Evolutionary conservation across 257 asterid species (phyloP).

Genomic region (Fraxinus pennsylvanica): DNA sequence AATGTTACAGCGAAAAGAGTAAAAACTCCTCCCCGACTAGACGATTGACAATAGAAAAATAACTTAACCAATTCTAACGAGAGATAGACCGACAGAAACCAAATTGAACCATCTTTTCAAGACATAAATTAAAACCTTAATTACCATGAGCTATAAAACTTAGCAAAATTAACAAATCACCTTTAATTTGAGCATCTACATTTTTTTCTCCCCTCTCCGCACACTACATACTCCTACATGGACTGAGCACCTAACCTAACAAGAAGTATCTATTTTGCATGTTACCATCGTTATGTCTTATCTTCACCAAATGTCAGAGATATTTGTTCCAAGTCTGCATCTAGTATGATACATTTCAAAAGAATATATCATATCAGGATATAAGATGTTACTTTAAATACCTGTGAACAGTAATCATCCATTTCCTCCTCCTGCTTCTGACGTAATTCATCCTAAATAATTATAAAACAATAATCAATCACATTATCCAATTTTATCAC

Average conservation of each 20-base stretch:
- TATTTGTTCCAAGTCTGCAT: slow-evolving; percentile 4
- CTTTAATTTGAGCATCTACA: neutral
- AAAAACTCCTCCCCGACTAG: neutral
- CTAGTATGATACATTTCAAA: slow-evolving; percentile 2
- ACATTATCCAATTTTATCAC: slow-evolving; percentile 11
- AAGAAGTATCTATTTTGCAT: neutral
- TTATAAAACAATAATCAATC: slow-evolving; percentile 23
- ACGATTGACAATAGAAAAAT: neutral
- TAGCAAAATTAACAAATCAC: neutral
- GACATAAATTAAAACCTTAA: neutral
- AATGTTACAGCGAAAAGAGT: neutral
- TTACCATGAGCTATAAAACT: neutral
- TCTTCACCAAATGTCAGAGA: neutral
- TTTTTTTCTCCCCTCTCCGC: neutral
- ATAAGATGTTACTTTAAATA: slow-evolving; percentile 30
- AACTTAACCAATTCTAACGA: neutral
- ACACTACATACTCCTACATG: neutral
- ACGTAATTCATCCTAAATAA: slow-evolving; percentile 80
- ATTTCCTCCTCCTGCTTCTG: slow-evolving; percentile 92
- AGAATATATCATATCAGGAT: slow-evolving; percentile 13
- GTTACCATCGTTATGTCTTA: slow-evolving; percentile 13
- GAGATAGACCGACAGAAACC: neutral
- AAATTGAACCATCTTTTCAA: neutral
- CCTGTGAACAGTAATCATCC: slow-evolving; percentile 99
- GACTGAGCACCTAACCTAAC: neutral